These are phyloP conservation scores for Colletotrichum orbiculare DNA, from an alignment of 2,329 filamentous ascomycete species.

Conservation along the genomic window DNA sequence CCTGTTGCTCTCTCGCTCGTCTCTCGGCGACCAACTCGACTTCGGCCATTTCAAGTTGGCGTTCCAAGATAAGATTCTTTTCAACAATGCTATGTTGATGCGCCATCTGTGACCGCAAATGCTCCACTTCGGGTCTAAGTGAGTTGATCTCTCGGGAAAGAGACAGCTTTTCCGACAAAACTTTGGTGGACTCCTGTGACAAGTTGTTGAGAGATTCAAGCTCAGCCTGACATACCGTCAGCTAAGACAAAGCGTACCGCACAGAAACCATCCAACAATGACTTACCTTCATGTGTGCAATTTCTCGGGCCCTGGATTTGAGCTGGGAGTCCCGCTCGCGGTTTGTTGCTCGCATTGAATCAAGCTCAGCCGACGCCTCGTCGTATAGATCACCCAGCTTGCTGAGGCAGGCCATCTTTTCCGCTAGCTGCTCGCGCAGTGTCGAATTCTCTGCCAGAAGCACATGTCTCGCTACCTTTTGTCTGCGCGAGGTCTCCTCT, in stretches of 20 bases:
- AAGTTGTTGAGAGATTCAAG: slow-evolving; percentile 74
- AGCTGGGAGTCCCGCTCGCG: slow-evolving; percentile 59
- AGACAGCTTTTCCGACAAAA: slow-evolving; percentile 69
- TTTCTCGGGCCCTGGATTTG: slow-evolving; percentile 60
- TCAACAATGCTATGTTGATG: slow-evolving; percentile 76
- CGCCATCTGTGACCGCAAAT: slow-evolving; percentile 64
- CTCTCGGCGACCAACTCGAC: slow-evolving; percentile 86
- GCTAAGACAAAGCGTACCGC: neutral
- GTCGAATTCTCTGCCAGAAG: slow-evolving; percentile 79
- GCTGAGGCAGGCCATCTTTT: slow-evolving; percentile 70
- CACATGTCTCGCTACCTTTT: slow-evolving; percentile 76
- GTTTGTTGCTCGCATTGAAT: slow-evolving; percentile 54
- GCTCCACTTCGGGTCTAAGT: slow-evolving; percentile 67
- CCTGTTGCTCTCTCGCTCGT: slow-evolving; percentile 39
- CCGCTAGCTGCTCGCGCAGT: slow-evolving; percentile 70
- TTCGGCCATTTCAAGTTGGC: slow-evolving; percentile 80
- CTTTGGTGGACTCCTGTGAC: slow-evolving; percentile 75
- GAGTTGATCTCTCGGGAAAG: slow-evolving; percentile 62
- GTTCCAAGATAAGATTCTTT: slow-evolving; percentile 84
- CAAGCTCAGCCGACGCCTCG: slow-evolving; percentile 54
- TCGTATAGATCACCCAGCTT: slow-evolving; percentile 53
- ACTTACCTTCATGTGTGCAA: slow-evolving; percentile 59
- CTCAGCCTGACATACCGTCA: slow-evolving; percentile 67
- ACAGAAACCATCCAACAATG: no score
- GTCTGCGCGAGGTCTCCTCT: slow-evolving; percentile 78